Evolutionary conservation across 1,139 yeast species (phyloP).

Genomic region (Debaryomyces subglobosus): DNA sequence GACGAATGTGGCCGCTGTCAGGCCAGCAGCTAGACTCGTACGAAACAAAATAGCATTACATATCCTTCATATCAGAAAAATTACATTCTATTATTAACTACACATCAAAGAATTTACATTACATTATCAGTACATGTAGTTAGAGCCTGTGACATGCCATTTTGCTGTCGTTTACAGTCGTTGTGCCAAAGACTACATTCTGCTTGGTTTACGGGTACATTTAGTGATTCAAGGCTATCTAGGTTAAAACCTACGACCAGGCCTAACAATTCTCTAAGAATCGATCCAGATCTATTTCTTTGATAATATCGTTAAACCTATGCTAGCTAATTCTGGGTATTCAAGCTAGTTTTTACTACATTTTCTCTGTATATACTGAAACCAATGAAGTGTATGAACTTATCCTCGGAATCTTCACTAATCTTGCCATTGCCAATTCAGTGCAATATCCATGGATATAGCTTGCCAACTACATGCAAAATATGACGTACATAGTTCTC

Average conservation of each 20-base stretch:
- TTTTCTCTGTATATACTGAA: not conserved
- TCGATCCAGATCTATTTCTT: too few species aligned
- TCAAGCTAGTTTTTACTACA: not conserved
- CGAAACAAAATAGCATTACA: constrained; percentile 1
- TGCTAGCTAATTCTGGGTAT: too few species aligned
- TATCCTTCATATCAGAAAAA: not conserved
- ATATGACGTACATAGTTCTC: not conserved
- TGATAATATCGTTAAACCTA: too few species aligned
- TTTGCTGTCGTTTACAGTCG: too few species aligned
- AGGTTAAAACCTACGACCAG: too few species aligned
- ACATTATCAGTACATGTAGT: not conserved
- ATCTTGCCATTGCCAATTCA: not conserved
- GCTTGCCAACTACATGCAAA: not conserved
- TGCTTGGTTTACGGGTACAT: too few species aligned
- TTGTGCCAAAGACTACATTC: too few species aligned
- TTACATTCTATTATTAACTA: not conserved
- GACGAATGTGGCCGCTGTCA: not conserved
- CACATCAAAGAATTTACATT: not conserved
- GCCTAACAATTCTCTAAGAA: too few species aligned
- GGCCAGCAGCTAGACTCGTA: not conserved
- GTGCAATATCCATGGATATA: not conserved
- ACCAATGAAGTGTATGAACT: not conserved
- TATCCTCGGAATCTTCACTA: not conserved
- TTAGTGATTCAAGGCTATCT: too few species aligned
- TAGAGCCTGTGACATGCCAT: not conserved